These are phyloP conservation scores for Hyphopichia pseudoburtonii DNA, from an alignment of 1,139 yeast species.

Conservation along the genomic window DNA sequence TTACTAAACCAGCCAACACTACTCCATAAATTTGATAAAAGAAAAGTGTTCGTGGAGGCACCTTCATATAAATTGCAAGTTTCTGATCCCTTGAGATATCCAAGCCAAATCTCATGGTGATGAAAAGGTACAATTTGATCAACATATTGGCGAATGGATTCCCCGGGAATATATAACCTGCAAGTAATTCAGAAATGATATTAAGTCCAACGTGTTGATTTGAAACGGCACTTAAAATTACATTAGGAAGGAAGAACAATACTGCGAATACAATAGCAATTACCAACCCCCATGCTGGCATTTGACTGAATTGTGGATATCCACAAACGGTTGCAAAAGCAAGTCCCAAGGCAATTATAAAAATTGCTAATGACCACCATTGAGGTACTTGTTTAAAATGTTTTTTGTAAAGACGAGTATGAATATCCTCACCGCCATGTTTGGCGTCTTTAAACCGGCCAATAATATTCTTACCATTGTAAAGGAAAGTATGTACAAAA, in stretches of 20 bases:
- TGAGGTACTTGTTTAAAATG: constrained; percentile 38
- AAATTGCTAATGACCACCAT: constrained; percentile 38
- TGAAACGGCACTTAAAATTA: constrained; percentile 35
- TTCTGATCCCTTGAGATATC: constrained; percentile 39
- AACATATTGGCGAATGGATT: constrained; percentile 35
- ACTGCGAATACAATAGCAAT: constrained; percentile 31
- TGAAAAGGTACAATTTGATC: constrained; percentile 33
- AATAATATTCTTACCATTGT: constrained; percentile 39
- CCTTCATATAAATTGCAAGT: constrained; percentile 53
- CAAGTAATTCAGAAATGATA: constrained; percentile 32
- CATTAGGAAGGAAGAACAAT: constrained; percentile 35
- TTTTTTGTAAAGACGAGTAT: constrained; percentile 33
- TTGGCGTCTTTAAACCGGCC: constrained; percentile 23
- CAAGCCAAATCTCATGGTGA: constrained; percentile 22
- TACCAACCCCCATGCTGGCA: constrained; percentile 37
- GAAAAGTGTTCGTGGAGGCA: constrained; percentile 57
- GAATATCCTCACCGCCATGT: constrained; percentile 39
- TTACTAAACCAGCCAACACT: constrained; percentile 32
- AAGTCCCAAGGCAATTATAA: constrained; percentile 27
- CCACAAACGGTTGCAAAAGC: constrained; percentile 30
- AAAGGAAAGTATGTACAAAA: constrained; percentile 35
- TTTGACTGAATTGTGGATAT: constrained; percentile 21
- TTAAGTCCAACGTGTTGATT: constrained; percentile 40
- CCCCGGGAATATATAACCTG: constrained; percentile 33
- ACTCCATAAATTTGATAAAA: constrained; percentile 18